Evolutionary conservation across 306 rosid species (phyloP).

Genomic region (Prunus campanulata): DNA sequence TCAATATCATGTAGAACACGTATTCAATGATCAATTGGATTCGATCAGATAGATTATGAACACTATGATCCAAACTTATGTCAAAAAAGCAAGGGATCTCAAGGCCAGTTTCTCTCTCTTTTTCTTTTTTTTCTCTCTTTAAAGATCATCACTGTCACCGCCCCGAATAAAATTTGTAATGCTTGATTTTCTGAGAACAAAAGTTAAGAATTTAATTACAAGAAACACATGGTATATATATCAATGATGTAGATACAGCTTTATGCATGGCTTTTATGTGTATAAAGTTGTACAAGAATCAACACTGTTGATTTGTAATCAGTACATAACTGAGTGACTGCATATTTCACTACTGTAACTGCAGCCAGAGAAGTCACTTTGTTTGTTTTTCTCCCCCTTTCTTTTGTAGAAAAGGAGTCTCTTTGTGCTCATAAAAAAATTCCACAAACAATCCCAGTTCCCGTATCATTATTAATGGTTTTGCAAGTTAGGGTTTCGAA

Average conservation of each 20-base stretch:
- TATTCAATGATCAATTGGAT: too few species aligned
- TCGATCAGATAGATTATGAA: too few species aligned
- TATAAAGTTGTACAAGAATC: conserved; percentile 11
- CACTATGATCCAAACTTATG: too few species aligned
- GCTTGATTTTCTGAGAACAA: too few species aligned
- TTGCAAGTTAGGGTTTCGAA: background rate
- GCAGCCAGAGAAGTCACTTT: background rate
- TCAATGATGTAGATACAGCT: background rate
- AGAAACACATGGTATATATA: background rate
- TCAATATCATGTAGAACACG: too few species aligned
- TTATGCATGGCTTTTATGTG: background rate
- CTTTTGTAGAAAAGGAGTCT: background rate
- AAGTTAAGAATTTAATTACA: too few species aligned
- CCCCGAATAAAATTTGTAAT: too few species aligned
- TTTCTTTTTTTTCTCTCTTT: too few species aligned
- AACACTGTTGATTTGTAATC: conserved; percentile 5
- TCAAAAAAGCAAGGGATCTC: too few species aligned
- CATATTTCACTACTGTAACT: conserved; percentile 4
- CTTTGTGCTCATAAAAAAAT: background rate
- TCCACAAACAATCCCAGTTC: background rate
- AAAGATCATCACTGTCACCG: too few species aligned
- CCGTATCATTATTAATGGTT: background rate
- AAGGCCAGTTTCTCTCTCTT: too few species aligned
- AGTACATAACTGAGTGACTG: conserved; percentile 6
- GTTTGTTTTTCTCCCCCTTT: background rate